These are phyloP conservation scores for Dictyostelium brefeldianum DNA, from an alignment of 78 protist species.

Conservation along the genomic window DNA sequence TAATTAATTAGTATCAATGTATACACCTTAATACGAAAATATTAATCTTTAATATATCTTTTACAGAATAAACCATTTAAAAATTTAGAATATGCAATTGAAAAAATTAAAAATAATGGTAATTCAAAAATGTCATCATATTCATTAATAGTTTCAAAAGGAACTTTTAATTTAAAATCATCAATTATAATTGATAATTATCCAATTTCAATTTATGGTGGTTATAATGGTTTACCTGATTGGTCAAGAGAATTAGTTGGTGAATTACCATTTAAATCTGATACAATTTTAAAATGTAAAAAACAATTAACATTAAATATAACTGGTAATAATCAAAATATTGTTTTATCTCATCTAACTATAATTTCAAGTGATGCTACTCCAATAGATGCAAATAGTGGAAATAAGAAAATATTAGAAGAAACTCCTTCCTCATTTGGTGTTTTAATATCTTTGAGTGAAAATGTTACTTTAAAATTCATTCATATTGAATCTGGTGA, in stretches of 20 bases:
- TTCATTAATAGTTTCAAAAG: background rate
- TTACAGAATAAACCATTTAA: background rate
- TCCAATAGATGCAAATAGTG: background rate
- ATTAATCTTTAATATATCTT: no score
- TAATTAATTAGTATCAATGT: no score
- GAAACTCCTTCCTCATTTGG: slow-evolving; percentile 17
- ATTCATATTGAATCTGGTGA: background rate
- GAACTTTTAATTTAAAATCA: background rate
- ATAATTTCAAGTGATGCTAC: background rate
- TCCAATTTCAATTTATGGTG: slow-evolving; percentile 41
- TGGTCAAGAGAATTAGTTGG: slow-evolving; percentile 3
- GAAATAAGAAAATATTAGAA: background rate
- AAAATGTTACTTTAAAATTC: slow-evolving; percentile 7
- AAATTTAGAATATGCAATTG: background rate
- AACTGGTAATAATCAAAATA: background rate
- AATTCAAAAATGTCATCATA: background rate
- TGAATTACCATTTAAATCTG: background rate
- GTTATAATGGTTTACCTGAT: slow-evolving; percentile 33
- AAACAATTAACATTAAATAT: background rate
- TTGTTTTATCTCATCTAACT: slow-evolving; percentile 15
- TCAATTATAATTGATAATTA: background rate
- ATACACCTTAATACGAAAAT: no score
- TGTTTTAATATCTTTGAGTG: slow-evolving; percentile 1
- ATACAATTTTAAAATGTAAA: background rate
- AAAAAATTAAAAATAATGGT: background rate